Evolutionary conservation across 352 stramenopile genomes (phyloP), one percentile per base, ranked within the genome.

Genomic region (Plasmopara viticola): DNA sequence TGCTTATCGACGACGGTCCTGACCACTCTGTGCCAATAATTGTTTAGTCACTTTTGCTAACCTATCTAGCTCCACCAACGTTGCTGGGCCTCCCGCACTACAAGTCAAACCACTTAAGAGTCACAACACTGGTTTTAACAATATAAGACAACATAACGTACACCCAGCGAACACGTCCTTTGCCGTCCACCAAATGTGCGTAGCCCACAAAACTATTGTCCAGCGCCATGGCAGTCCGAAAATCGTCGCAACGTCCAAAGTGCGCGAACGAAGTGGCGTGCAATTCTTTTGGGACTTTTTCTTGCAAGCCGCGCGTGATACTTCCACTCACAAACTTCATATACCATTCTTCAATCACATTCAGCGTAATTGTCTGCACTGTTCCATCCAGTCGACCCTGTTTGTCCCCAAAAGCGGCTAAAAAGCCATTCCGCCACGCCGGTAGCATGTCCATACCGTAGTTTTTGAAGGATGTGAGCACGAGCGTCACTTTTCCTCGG

Each of bases 341-440:
- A 69, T 94, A 94, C 84, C 84, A 94, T 52, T 94, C 84, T 51
- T 94, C 84, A 17, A 94, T 87, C 59, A 94, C 83, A 53, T 88
- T 90, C 48, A 94, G 66, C 51, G 75, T 79, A 18, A 87, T 44
- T 2, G 81, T 73, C 60, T 90, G 81, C 43, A 87, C 70, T 4
- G 38, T 49, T 13, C 6, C 15, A 31, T 72, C 56, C 15, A 66
- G 0, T 12, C 48, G 9, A 43, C 57, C 59, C 25, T 66, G 38
- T 10, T 53, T 44, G 12, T 62, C 45, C 15, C 37, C 60, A 51
- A 90, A 80, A 20, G 68, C 64, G 1, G 65, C 49, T 13, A 71
- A 38, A 52, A 92, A 94, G 9, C 75, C 66, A 9, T 90, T 64
- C 25, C 74, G 68, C 84, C 84, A 94, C 28, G 73, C 77, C 38